Evolutionary conservation across 2,329 filamentous ascomycete species (phyloP).

Genomic region (Ophiostoma tasmaniense): DNA sequence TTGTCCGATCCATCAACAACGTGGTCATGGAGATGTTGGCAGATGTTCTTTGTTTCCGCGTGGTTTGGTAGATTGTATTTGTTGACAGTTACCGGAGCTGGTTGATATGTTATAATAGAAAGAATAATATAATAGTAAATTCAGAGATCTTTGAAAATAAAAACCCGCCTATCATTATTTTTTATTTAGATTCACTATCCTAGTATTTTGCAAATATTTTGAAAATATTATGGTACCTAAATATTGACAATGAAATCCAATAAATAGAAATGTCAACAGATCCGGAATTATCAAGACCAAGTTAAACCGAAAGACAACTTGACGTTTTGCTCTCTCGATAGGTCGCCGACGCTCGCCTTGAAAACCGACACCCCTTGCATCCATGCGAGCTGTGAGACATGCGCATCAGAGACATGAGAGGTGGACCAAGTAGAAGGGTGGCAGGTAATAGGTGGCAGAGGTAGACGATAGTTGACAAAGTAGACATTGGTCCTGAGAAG

Average conservation of each 20-base stretch:
- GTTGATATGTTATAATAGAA: no score
- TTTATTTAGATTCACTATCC: no score
- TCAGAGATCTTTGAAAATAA: no score
- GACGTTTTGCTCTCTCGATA: neutral
- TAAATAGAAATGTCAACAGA: neutral
- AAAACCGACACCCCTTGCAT: slow-evolving; percentile 10
- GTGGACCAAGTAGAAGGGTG: neutral
- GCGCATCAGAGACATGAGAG: neutral
- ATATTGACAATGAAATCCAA: neutral
- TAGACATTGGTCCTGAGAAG: neutral
- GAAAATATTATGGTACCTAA: neutral
- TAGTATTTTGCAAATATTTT: no score
- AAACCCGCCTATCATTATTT: no score
- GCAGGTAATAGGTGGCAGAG: neutral
- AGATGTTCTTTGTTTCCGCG: neutral
- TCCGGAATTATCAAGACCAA: neutral
- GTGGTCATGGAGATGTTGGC: slow-evolving; percentile 3
- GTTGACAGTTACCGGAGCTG: no score
- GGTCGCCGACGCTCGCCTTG: neutral
- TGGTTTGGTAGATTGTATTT: neutral
- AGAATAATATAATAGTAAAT: no score
- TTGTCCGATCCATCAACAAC: neutral
- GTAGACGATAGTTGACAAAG: neutral
- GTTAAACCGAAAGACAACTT: neutral
- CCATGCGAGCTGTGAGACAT: slow-evolving; percentile 12